Percentiles rank a stretch among this genome's conserved stretches.
phyloP scores from a whole-genome alignment of 768 basidiomycete genomes.

The Collybiopsis luxurians region DNA sequence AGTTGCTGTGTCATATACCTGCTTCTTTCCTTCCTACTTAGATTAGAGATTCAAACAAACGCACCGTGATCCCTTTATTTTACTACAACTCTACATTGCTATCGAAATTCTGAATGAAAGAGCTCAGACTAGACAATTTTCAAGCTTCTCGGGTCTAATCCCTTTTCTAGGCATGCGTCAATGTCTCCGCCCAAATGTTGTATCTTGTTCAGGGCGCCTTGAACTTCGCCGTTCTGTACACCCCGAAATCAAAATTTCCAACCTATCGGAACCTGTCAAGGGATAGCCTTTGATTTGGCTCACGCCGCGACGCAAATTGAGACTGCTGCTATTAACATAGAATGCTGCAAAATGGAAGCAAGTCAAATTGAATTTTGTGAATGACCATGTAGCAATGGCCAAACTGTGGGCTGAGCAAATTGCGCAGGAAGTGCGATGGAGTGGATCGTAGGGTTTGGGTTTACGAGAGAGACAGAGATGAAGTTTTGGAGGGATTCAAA shows the following conservation, averaged over 20 bases:
- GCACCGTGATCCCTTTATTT: neutral
- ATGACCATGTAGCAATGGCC: slow-evolving; percentile 98
- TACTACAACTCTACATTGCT: slow-evolving; percentile 55
- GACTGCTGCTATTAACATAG: slow-evolving; percentile 85
- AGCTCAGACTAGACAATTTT: slow-evolving; percentile 11
- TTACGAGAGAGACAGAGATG: slow-evolving; percentile 90
- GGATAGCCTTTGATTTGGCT: slow-evolving; percentile 94
- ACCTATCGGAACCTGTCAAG: slow-evolving; percentile 91
- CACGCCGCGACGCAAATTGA: slow-evolving; percentile 89
- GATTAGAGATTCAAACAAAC: neutral
- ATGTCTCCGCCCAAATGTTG: slow-evolving; percentile 98
- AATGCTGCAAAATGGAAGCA: slow-evolving; percentile 96
- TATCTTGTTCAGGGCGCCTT: slow-evolving; percentile 98
- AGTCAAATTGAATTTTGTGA: slow-evolving; percentile 79
- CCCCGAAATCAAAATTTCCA: slow-evolving; percentile 93
- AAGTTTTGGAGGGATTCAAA: slow-evolving; percentile 97
- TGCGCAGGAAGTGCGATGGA: slow-evolving; percentile 89
- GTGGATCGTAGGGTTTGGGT: slow-evolving; percentile 93
- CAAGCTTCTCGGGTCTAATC: neutral
- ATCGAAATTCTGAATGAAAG: slow-evolving; percentile 98
- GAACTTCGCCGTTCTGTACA: slow-evolving; percentile 92
- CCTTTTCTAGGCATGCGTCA: slow-evolving; percentile 71
- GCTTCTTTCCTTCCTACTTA: no score
- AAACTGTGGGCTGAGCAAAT: slow-evolving; percentile 90
- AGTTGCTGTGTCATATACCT: no score